Evolutionary conservation across 2,329 filamentous ascomycete genomes (phyloP), one percentile per base, ranked within the genome.

Genomic region (Sporothrix pallida): DNA sequence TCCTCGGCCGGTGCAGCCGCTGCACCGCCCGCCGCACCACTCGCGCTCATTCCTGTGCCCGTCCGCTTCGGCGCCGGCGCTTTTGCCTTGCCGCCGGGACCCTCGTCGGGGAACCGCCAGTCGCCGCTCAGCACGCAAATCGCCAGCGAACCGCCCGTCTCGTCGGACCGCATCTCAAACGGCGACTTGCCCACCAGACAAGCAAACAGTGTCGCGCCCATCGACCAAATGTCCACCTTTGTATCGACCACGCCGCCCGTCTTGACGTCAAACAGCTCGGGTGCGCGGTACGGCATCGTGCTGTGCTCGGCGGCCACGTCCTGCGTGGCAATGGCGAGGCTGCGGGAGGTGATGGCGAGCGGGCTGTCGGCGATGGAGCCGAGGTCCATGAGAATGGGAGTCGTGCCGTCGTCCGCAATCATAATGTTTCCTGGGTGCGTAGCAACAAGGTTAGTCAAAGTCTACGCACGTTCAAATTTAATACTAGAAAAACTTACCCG

Each of bases 221-320:
- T 85, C 17, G 93, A 97, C 96, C 96, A 99, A 77, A 99, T 97
- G 82, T 99, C 96, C 56, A 97, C 94, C 81, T 98, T 98, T 13
- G 95, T 97, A 83, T 98, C 96, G 79, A 99, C 92, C 70, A 94
- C 89, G 68, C 92, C 91, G 76, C 93, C 95, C 2, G 94, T 98
- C 83, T 97, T 97, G 73, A 98, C 96, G 81, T 99, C 96, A 82
- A 99, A 99, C 75, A 99, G 90, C 83, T 99, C 96, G 0, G 96
- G 96, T 1, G 96, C 96, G 74, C 96, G 94, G 84, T 99, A 99
- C 0, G 96, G 95, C 95, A 99, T 98, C 56, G 96, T 99, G 77
- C 91, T 95, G 86, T 98, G 95, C 82, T 99, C 96, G 72, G 95
- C 96, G 26, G 96, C 96, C 56, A 90, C 93, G 82, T 99, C 96